Conservation (phyloP, 1,139 yeast species). For the Taphrina communis region DNA sequence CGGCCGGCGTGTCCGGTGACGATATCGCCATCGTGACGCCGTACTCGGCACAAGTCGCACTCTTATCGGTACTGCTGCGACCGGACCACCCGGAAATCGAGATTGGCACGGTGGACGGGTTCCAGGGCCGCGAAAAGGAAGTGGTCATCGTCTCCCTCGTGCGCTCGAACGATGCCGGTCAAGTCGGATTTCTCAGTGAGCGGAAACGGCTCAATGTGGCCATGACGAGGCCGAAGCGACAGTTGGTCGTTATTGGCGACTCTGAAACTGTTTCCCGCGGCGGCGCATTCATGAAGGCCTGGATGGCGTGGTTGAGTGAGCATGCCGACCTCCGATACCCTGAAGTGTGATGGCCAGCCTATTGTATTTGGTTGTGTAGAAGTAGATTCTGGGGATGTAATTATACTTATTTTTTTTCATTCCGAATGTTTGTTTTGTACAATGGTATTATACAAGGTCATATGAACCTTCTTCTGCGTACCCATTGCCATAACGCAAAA, state of each 20-base stretch:
- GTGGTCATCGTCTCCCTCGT: conserved; percentile 80
- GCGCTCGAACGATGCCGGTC: conserved; percentile 58
- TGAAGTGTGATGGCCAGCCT: conserved; percentile 49
- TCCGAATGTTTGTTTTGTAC: neutral
- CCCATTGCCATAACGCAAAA: too few species aligned
- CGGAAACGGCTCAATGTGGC: conserved; percentile 83
- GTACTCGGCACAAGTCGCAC: conserved; percentile 81
- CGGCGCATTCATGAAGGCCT: conserved; percentile 62
- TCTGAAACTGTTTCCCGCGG: conserved; percentile 63
- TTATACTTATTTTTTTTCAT: too few species aligned
- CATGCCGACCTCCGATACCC: conserved; percentile 75
- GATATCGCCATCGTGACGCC: conserved; percentile 87
- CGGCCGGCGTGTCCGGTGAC: conserved; percentile 55
- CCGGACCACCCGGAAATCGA: conserved; percentile 62
- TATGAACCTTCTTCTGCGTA: too few species aligned
- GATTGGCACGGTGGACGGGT: conserved; percentile 87
- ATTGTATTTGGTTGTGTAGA: too few species aligned
- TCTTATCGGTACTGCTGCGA: conserved; percentile 57
- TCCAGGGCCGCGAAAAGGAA: conserved; percentile 91
- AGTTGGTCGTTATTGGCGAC: conserved; percentile 84
- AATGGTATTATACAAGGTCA: neutral
- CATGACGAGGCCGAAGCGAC: conserved; percentile 86
- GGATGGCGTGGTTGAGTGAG: conserved; percentile 77
- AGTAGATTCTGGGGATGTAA: too few species aligned
- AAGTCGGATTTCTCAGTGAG: conserved; percentile 79